phyloP scores from a whole-genome alignment of 1,284 basidiomycete species.

The Rhodotorula mucilaginosa region DNA sequence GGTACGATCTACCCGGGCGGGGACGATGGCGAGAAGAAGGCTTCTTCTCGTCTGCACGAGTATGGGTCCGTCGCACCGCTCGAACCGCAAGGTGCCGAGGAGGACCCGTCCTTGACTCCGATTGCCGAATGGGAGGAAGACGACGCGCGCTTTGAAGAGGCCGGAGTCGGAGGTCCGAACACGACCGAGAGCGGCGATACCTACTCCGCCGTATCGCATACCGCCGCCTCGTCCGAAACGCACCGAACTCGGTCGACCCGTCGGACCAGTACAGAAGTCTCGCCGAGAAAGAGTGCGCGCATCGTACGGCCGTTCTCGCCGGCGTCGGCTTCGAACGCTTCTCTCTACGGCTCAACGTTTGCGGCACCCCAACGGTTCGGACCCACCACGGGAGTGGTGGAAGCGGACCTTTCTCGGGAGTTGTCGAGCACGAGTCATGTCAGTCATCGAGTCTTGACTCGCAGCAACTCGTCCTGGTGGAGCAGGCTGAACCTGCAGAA shows the following conservation, averaged over 20 bases:
- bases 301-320: slow-evolving; percentile 27
- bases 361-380: background rate
- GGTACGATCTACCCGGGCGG: background rate
- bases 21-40: background rate
- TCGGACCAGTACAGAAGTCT: background rate
- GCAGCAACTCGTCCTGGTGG: slow-evolving; percentile 34
- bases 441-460: slow-evolving; percentile 4
- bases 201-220: slow-evolving; percentile 13
- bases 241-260: slow-evolving; percentile 17
- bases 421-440: background rate
- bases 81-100: background rate
- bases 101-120: slow-evolving; percentile 12
- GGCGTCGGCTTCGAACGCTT: background rate
- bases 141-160: background rate
- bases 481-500: slow-evolving; percentile 18
- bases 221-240: slow-evolving; percentile 7
- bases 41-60: background rate
- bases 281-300: slow-evolving; percentile 4
- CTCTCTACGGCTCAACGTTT: slow-evolving; percentile 33
- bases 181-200: slow-evolving; percentile 16
- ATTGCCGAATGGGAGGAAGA: slow-evolving; percentile 29
- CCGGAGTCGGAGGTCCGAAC: slow-evolving; percentile 4
- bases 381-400: background rate
- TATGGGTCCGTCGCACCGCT: background rate
- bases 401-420: background rate